These are phyloP conservation scores for Fusarium sp. DNA, from an alignment of 2,329 filamentous ascomycete genomes.

Conservation along the genomic window DNA sequence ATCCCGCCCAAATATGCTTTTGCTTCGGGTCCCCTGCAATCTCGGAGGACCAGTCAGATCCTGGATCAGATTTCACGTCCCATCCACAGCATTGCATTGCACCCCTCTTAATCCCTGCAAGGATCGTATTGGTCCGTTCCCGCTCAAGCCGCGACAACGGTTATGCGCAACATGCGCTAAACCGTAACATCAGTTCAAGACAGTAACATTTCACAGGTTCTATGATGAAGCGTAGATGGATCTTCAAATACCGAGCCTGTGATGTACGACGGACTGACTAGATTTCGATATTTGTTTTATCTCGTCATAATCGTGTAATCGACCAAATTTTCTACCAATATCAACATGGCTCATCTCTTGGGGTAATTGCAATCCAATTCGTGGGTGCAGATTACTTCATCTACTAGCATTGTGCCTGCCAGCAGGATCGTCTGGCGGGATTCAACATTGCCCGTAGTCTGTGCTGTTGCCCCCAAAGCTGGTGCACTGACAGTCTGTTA, in stretches of 20 bases:
- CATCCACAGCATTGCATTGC: slow-evolving; percentile 26
- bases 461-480: not conserved
- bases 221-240: slow-evolving; percentile 61
- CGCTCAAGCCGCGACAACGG: slow-evolving; percentile 60
- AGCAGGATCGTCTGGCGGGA: not conserved
- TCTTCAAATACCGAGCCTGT: slow-evolving; percentile 51
- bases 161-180: slow-evolving; percentile 68
- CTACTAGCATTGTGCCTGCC: not conserved
- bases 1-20: slow-evolving; percentile 37
- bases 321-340: slow-evolving; percentile 16
- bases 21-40: slow-evolving; percentile 35
- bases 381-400: not conserved
- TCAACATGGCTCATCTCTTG: not conserved
- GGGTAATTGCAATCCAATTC: not conserved
- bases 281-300: slow-evolving; percentile 32
- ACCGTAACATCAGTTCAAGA: slow-evolving; percentile 60
- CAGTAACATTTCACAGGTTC: slow-evolving; percentile 46
- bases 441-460: not conserved
- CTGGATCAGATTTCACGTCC: slow-evolving; percentile 26
- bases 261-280: slow-evolving; percentile 28
- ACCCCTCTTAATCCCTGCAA: slow-evolving; percentile 44
- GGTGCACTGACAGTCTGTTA: not conserved
- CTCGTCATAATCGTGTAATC: slow-evolving; percentile 23
- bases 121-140: slow-evolving; percentile 57
- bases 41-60: slow-evolving; percentile 25